A percentile compares a stretch with the other conserved stretches of the same genome.
These are phyloP conservation scores for Trichomonascaceae sp. DNA, from an alignment of 1,139 yeast genomes.

Conservation along the genomic window DNA sequence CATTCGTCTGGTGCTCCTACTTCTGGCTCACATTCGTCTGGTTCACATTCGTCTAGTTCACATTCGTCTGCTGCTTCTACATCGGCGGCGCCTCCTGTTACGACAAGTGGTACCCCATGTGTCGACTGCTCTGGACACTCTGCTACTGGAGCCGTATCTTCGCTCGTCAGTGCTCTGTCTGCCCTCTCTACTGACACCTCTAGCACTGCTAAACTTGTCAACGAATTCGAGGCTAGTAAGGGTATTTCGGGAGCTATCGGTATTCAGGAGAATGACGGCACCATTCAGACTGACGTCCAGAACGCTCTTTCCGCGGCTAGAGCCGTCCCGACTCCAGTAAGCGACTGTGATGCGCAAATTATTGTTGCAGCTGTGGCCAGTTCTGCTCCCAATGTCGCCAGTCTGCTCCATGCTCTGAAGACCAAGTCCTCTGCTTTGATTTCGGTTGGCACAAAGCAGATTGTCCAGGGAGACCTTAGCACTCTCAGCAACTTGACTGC, in stretches of 20 bases:
- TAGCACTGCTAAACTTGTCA: conserved; percentile 9
- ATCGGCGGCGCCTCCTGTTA: no score
- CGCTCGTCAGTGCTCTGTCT: conserved; percentile 4
- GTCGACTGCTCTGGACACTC: no score
- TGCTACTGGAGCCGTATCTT: conserved; percentile 4
- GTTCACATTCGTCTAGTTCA: no score
- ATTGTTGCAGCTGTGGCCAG: conserved; percentile 7
- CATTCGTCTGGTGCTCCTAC: no score
- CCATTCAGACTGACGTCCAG: conserved; percentile 6
- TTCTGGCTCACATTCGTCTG: no score
- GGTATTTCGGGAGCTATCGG: conserved; percentile 8
- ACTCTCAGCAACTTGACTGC: conserved; percentile 1
- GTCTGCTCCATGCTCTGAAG: conserved; percentile 1
- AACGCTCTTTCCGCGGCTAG: conserved; percentile 6
- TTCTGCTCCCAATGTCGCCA: conserved; percentile 5
- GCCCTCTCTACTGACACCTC: conserved; percentile 6
- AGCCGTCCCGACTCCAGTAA: conserved; percentile 5
- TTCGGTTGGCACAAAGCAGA: conserved; percentile 1
- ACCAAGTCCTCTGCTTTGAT: conserved; percentile 2
- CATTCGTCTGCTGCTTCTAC: no score
- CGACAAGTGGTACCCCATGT: no score
- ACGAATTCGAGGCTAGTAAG: conserved; percentile 6
- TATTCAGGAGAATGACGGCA: conserved; percentile 7
- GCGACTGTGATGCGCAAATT: conserved; percentile 6
- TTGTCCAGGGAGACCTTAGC: conserved; percentile 1